These are phyloP conservation scores for Hypoxylon lenormandii DNA, from an alignment of 495 filamentous ascomycete species.

Conservation along the genomic window DNA sequence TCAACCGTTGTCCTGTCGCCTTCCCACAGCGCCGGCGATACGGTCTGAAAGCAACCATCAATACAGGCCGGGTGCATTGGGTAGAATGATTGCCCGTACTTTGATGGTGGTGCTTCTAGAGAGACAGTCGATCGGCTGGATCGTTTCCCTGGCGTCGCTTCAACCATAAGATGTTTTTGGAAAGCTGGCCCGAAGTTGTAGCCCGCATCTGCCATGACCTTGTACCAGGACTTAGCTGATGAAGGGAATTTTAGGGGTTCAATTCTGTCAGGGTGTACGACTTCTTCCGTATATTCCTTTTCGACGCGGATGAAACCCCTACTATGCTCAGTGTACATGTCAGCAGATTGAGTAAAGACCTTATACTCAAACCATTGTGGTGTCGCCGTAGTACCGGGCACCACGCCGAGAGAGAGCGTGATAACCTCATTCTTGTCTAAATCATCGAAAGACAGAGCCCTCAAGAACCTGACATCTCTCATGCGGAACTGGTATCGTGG, in stretches of 20 bases:
- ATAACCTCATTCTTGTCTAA: constrained; percentile 11
- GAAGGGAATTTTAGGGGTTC: constrained; percentile 18
- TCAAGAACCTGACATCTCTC: constrained; percentile 45
- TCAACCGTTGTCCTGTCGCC: constrained; percentile 9
- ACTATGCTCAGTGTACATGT: neutral
- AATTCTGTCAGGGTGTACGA: neutral
- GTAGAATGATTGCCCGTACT: constrained; percentile 50
- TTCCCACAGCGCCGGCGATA: constrained; percentile 28
- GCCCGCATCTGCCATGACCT: constrained; percentile 46
- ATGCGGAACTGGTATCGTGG: constrained; percentile 43
- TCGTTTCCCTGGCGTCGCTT: constrained; percentile 45
- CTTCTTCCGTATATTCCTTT: neutral
- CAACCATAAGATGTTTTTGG: constrained; percentile 38
- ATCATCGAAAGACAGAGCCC: constrained; percentile 36
- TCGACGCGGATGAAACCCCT: constrained; percentile 11
- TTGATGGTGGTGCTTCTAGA: constrained; percentile 31
- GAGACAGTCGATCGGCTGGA: constrained; percentile 4
- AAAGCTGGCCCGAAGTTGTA: constrained; percentile 49
- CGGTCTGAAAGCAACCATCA: constrained; percentile 54
- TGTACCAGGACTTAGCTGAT: constrained; percentile 49
- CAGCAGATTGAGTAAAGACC: neutral
- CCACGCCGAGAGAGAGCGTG: neutral
- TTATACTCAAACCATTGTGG: constrained; percentile 8
- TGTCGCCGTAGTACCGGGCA: neutral
- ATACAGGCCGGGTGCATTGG: constrained; percentile 58